Evolutionary conservation across 192 early-diverging fungal genomes (phyloP).

Genomic region (Coemansia sp.): DNA sequence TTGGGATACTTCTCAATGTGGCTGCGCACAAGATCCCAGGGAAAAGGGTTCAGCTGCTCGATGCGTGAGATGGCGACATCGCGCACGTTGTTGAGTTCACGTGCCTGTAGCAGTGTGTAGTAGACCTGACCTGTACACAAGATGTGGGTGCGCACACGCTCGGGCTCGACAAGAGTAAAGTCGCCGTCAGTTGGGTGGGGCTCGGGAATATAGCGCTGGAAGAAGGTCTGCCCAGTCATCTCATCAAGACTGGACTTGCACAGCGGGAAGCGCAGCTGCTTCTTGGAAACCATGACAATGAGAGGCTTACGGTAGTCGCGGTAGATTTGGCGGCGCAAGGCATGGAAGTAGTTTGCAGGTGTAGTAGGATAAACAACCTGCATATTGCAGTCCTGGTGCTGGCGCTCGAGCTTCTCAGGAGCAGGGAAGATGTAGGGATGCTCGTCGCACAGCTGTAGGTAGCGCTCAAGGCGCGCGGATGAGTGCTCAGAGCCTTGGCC

Average conservation of each 20-base stretch:
- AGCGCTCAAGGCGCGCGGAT: conserved; percentile 91
- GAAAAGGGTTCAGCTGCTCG: conserved; percentile 95
- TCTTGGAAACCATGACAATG: conserved; percentile 77
- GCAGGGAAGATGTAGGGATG: conserved; percentile 82
- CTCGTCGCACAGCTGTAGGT: conserved; percentile 93
- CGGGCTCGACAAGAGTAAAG: conserved; percentile 70
- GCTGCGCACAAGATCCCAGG: conserved; percentile 84
- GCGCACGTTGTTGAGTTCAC: conserved; percentile 85
- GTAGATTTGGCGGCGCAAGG: conserved; percentile 90
- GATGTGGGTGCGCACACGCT: conserved; percentile 88
- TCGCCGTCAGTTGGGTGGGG: conserved; percentile 68
- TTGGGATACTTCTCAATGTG: conserved; percentile 89
- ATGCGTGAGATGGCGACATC: conserved; percentile 90
- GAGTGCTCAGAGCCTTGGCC: conserved; percentile 99
- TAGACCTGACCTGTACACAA: conserved; percentile 98
- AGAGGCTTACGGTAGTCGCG: conserved; percentile 97
- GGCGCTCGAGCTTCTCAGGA: conserved; percentile 77
- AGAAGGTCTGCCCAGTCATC: conserved; percentile 75
- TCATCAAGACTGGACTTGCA: conserved; percentile 82
- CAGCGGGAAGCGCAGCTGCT: conserved; percentile 89
- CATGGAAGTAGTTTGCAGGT: conserved; percentile 98
- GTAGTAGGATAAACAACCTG: conserved; percentile 96
- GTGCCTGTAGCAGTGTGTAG: conserved; percentile 85
- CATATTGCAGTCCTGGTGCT: conserved; percentile 99
- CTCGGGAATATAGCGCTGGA: conserved; percentile 93